These are phyloP conservation scores for Larix sibirica DNA, from an alignment of 83 land plant species.

Conservation along the genomic window DNA sequence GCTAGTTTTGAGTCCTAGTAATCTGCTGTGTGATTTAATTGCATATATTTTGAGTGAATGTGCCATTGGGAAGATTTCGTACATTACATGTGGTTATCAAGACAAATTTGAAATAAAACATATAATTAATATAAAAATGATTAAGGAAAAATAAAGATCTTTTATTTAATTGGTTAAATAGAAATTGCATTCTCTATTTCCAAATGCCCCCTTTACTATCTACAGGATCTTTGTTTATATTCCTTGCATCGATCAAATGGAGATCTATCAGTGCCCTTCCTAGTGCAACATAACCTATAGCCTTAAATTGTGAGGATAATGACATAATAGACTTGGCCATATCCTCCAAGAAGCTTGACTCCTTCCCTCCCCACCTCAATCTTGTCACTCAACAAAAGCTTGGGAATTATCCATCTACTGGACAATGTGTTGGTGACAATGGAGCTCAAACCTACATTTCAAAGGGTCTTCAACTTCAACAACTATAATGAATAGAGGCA, in stretches of 20 bases:
- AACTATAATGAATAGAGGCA: constrained; percentile 22
- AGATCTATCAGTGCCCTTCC: constrained; percentile 18
- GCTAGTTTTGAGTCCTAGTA: too few relatives aligned
- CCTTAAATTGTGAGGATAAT: not conserved
- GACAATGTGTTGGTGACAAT: constrained; percentile 18
- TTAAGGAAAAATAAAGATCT: too few relatives aligned
- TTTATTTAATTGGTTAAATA: too few relatives aligned
- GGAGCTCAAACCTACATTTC: constrained; percentile 8
- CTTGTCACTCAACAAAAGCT: constrained; percentile 24
- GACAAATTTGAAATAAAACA: too few relatives aligned
- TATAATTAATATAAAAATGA: too few relatives aligned
- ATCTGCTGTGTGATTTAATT: too few relatives aligned
- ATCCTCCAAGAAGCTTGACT: not conserved
- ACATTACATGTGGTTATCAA: too few relatives aligned
- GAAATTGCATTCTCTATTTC: not conserved
- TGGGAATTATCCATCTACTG: constrained; percentile 32
- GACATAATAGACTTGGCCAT: constrained; percentile 9
- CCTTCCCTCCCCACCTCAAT: constrained; percentile 21
- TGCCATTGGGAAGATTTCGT: too few relatives aligned
- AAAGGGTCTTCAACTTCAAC: constrained; percentile 47
- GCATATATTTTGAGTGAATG: too few relatives aligned
- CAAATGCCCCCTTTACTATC: constrained; percentile 8
- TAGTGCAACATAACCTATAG: constrained; percentile 16
- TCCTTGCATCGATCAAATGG: constrained; percentile 15
- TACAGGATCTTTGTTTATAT: constrained; percentile 7